These are phyloP conservation scores for Ceratobasidium papillatum DNA, from an alignment of 1,284 basidiomycete genomes.

Conservation along the genomic window DNA sequence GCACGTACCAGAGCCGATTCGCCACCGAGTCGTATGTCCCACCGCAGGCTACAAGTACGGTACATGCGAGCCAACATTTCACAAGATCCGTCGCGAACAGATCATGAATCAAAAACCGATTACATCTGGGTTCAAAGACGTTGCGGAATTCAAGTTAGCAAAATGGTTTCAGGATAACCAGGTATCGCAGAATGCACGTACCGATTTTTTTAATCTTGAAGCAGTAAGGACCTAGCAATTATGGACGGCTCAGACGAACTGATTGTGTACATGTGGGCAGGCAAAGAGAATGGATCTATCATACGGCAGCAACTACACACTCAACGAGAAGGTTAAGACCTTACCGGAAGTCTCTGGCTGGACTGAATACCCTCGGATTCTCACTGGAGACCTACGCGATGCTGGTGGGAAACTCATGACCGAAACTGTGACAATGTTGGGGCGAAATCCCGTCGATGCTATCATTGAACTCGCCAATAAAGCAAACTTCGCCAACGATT, in stretches of 20 bases:
- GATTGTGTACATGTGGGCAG: not conserved
- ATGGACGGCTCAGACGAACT: not conserved
- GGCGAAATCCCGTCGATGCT: conserved; percentile 16
- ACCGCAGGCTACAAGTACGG: not conserved
- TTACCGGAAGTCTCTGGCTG: not conserved
- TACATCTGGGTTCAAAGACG: not conserved
- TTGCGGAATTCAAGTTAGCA: not conserved
- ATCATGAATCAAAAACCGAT: not conserved
- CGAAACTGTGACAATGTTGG: conserved; percentile 9
- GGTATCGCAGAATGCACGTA: not conserved
- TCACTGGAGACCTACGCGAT: not conserved
- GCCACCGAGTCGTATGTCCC: not conserved
- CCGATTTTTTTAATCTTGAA: not conserved
- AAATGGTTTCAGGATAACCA: not conserved
- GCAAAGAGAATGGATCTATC: not conserved
- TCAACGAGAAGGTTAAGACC: not conserved
- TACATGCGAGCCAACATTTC: not conserved
- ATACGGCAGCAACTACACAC: not conserved
- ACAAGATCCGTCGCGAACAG: not conserved
- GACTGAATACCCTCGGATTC: not conserved
- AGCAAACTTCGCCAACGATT: not conserved
- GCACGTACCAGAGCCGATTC: not conserved
- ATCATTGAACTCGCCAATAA: conserved; percentile 8
- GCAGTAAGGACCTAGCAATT: not conserved
- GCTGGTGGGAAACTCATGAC: not conserved